Conservation (phyloP, 805 yeast species). For the Cyberlindnera maritima region DNA sequence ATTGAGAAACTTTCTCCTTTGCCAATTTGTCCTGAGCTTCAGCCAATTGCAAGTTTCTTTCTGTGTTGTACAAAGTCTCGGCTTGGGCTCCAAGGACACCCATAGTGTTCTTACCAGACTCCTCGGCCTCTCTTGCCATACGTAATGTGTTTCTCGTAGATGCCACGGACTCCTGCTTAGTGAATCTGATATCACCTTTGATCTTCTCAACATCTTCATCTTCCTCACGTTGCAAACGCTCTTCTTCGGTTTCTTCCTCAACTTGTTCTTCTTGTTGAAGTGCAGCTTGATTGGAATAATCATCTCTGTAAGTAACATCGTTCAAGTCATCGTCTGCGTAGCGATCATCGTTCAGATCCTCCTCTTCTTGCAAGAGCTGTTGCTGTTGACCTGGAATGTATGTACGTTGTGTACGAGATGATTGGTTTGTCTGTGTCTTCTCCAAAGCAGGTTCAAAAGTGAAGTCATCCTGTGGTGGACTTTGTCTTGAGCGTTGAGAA, state of each 20-base stretch:
- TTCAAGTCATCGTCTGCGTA: slow-evolving; percentile 32
- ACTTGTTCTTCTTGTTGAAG: slow-evolving; percentile 30
- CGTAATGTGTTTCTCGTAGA: slow-evolving; percentile 81
- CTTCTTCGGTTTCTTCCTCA: slow-evolving; percentile 25
- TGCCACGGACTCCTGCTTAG: slow-evolving; percentile 83
- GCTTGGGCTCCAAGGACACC: slow-evolving; percentile 95
- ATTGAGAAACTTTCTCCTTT: slow-evolving; percentile 75
- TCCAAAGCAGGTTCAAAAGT: slow-evolving; percentile 13
- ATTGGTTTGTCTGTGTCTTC: slow-evolving; percentile 6
- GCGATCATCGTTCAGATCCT: slow-evolving; percentile 16
- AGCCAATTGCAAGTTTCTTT: slow-evolving; percentile 71
- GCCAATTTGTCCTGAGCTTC: slow-evolving; percentile 81
- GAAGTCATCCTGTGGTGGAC: slow-evolving; percentile 7
- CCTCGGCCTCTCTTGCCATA: slow-evolving; percentile 70
- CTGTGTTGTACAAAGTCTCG: slow-evolving; percentile 78
- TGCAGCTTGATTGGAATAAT: slow-evolving; percentile 29
- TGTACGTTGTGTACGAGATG: slow-evolving; percentile 7
- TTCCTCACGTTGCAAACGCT: slow-evolving; percentile 47
- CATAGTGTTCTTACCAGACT: slow-evolving; percentile 73
- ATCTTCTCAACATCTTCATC: slow-evolving; percentile 89
- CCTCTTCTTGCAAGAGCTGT: slow-evolving; percentile 10
- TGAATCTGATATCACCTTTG: slow-evolving; percentile 76
- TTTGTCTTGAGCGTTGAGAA: slow-evolving; percentile 3
- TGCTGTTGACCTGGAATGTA: slow-evolving; percentile 11
- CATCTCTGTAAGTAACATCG: slow-evolving; percentile 21